Evolutionary conservation across 2,329 filamentous ascomycete species (phyloP).

Genomic region (Scedosporium boydii): DNA sequence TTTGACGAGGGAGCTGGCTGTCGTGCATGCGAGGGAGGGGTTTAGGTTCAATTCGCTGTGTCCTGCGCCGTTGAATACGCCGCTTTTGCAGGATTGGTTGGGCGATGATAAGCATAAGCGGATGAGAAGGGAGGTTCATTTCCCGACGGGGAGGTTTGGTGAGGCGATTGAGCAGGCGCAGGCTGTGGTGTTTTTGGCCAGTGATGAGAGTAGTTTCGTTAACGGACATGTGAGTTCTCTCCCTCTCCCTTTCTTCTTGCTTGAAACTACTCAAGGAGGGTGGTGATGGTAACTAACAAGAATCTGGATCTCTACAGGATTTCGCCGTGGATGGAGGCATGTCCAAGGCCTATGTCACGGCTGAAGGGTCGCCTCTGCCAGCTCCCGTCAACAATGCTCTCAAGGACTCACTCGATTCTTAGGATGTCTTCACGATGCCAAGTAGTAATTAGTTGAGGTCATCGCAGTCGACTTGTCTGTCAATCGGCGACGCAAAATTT

Average conservation of each 20-base stretch:
- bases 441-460: too few species aligned
- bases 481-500: not conserved
- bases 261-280: not conserved
- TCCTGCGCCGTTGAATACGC: slow-evolving; percentile 84
- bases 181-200: slow-evolving; percentile 64
- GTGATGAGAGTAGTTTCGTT: slow-evolving; percentile 65
- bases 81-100: slow-evolving; percentile 67
- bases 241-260: not conserved
- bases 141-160: slow-evolving; percentile 65
- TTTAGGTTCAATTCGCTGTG: slow-evolving; percentile 88
- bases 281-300: not conserved
- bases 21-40: slow-evolving; percentile 82
- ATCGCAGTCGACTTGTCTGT: too few species aligned
- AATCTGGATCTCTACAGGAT: slow-evolving; percentile 30
- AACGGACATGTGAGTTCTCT: slow-evolving; percentile 39
- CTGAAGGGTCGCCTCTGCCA: slow-evolving; percentile 17
- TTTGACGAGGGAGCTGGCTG: slow-evolving; percentile 80
- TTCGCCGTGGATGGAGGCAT: slow-evolving; percentile 65
- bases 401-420: slow-evolving; percentile 23
- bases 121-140: slow-evolving; percentile 62
- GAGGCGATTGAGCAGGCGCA: slow-evolving; percentile 71
- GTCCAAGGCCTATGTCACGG: slow-evolving; percentile 40
- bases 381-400: slow-evolving; percentile 52
- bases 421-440: not conserved
- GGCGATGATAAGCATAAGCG: slow-evolving; percentile 63